These are phyloP conservation scores for Chenopodium quinoa DNA, from an alignment of 148 eudicot species.

Conservation along the genomic window DNA sequence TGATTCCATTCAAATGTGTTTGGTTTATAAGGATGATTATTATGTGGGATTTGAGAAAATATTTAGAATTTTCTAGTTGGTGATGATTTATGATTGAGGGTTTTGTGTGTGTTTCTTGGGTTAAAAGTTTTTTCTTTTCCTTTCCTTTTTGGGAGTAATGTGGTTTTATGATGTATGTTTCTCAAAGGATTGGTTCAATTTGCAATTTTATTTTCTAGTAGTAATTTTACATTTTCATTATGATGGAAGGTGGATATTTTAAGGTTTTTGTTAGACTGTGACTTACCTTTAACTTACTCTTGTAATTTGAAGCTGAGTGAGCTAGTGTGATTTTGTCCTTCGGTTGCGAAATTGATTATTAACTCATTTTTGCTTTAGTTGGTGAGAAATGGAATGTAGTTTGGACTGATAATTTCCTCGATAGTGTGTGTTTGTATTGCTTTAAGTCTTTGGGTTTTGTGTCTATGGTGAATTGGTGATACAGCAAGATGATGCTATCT, in stretches of 20 bases:
- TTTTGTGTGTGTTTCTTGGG: constrained; percentile 1
- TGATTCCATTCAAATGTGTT: not conserved
- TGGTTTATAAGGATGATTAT: not conserved
- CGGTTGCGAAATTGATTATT: not conserved
- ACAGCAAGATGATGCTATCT: not conserved
- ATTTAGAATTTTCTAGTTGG: too few relatives aligned
- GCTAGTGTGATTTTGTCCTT: not conserved
- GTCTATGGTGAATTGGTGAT: not conserved
- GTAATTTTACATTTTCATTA: not conserved
- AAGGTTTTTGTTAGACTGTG: not conserved
- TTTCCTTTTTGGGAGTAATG: not conserved
- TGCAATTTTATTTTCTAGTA: not conserved
- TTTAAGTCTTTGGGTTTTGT: not conserved
- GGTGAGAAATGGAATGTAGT: not conserved
- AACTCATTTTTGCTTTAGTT: not conserved
- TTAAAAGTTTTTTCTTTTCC: not conserved
- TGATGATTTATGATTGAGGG: not conserved
- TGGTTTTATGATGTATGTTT: not conserved
- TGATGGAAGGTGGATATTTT: not conserved
- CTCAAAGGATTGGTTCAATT: not conserved
- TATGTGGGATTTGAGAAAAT: too few relatives aligned
- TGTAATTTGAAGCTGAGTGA: not conserved
- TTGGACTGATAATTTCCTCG: not conserved
- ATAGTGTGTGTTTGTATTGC: not conserved
- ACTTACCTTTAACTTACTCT: too few relatives aligned